Base-by-base conservation (phyloP, 2,329 filamentous ascomycete species). In the Nannizzia gypsea region DNA sequence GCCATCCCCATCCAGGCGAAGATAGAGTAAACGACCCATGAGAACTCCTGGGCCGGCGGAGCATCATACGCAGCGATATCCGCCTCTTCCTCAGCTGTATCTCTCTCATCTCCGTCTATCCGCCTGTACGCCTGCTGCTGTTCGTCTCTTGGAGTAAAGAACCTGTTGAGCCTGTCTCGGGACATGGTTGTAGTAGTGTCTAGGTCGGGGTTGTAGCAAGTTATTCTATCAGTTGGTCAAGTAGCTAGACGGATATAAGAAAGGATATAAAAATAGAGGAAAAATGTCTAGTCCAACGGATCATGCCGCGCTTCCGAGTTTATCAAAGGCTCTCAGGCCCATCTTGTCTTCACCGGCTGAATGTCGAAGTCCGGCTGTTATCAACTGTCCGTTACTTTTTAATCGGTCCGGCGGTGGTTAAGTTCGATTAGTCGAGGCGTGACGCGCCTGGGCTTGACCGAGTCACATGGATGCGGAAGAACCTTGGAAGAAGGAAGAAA, bases 1-100 rank as follows among this genome's bases (percentile, higher is more conserved):
- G 91, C 89, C 60, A 96, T 80, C 57, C 93, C 93, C 26, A 97
- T 78, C 57, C 96, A 76, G 60, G 87, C 78, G 73, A 97, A 97
- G 69, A 96, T 86, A 66, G 75, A 77, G 74, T 97, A 99, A 71
- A 95, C 89, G 38, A 89, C 69, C 84, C 88, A 90, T 63, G 90
- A 95, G 76, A 96, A 96, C 36, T 58, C 62, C 24, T 58, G 38
- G 6, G 40, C 44, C 9, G 57, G 22, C 11, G 52, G 36, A 24
- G 56, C 20, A 58, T 59, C 59, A 52, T 72, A 70, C 13, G 72
- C 70, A 20, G 68, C 66, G 50, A 72, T 67, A 8, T 67, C 64
- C 57, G 65, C 66, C 44, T 62, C 62, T 20, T 64, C 65, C 52
- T 69, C 68, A 15, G 67, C 65, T 58, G 59, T 44, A 60, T 56